Conservation (phyloP, 768 basidiomycete species). For the Amanita fuliginea region DNA sequence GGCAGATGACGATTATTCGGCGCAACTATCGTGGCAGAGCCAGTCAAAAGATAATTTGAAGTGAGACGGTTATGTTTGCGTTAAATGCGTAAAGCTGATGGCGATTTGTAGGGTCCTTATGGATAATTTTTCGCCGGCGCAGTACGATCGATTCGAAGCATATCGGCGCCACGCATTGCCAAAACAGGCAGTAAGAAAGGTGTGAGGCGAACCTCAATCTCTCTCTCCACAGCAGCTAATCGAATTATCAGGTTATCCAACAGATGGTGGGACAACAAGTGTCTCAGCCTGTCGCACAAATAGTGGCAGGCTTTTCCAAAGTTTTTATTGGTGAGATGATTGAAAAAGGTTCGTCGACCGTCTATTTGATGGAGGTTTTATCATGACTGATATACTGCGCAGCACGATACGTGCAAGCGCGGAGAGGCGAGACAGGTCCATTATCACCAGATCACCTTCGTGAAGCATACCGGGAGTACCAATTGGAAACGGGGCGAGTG, state of each 20-base stretch:
- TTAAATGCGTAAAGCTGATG: not conserved
- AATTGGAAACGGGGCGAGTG: constrained; percentile 70
- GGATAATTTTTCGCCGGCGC: constrained; percentile 75
- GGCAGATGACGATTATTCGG: constrained; percentile 85
- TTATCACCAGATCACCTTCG: constrained; percentile 83
- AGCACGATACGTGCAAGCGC: constrained; percentile 72
- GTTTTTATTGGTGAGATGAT: constrained; percentile 91
- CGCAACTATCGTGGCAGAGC: constrained; percentile 73
- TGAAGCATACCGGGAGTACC: constrained; percentile 80
- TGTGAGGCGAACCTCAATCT: constrained; percentile 15
- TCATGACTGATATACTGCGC: constrained; percentile 2
- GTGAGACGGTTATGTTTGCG: constrained; percentile 22
- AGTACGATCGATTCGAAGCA: constrained; percentile 85
- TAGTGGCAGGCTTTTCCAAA: constrained; percentile 83
- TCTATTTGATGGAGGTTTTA: not conserved
- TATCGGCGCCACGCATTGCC: constrained; percentile 77
- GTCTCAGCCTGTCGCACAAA: constrained; percentile 78
- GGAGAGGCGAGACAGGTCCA: constrained; percentile 65
- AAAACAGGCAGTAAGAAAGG: constrained; percentile 77
- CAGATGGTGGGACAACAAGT: constrained; percentile 74
- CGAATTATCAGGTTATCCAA: constrained; percentile 57
- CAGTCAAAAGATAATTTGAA: constrained; percentile 85
- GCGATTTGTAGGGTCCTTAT: constrained; percentile 60
- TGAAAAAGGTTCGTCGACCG: constrained; percentile 55
- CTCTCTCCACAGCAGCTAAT: not conserved